Base-by-base conservation (phyloP, 2,329 filamentous ascomycete species). In the Ophiostoma ulmi region DNA sequence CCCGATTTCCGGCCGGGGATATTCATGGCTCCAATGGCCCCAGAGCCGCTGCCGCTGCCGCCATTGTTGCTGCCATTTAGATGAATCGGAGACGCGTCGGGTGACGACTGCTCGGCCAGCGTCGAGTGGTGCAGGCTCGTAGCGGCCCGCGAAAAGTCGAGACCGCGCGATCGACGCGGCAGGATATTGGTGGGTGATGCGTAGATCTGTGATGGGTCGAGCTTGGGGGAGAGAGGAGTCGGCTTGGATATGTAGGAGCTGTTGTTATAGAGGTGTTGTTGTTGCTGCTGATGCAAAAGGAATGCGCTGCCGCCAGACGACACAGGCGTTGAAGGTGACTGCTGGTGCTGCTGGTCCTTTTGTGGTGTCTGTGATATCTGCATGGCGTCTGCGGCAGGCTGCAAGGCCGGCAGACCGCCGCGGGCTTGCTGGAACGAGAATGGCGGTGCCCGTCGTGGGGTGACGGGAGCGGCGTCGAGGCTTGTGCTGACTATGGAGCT, bases 41-140 rank as follows among this genome's bases (percentile, higher is more conserved):
- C 35, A 31, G 38, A 48, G 8, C 63, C 35, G 26, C 39, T 38
- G 26, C 58, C 35, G 73, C 83, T 80, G 52, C 91, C 88, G 58
- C 90, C 89, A 69, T n/a, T 68, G 44, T 48, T 67, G 65, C 8
- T 67, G 66, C 38, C 22, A 14, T 48, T 68, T 2, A 41, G 14
- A n/a, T 89, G 89, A 70, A 95, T 90, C 14, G 95, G 95, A 0
- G 94, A 97, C 0, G 93, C 95, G 78, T 97, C 93, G 3, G 94
- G 93, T 5, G 92, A 95, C 0, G 92, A 91, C 78, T 90, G 88
- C 75, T 97, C 92, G 70, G 94, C 94, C 10, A 98, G 86, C 0
- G 92, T 98, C 20, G 94, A 97, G 80, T 98, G 95, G 80, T 98
- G 95, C 31, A 99, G 84, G 78, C 94, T 97, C 13, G 94, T 97